These are phyloP conservation scores for Aspergillus kassunensis DNA, from an alignment of 495 filamentous ascomycete genomes.

Conservation along the genomic window DNA sequence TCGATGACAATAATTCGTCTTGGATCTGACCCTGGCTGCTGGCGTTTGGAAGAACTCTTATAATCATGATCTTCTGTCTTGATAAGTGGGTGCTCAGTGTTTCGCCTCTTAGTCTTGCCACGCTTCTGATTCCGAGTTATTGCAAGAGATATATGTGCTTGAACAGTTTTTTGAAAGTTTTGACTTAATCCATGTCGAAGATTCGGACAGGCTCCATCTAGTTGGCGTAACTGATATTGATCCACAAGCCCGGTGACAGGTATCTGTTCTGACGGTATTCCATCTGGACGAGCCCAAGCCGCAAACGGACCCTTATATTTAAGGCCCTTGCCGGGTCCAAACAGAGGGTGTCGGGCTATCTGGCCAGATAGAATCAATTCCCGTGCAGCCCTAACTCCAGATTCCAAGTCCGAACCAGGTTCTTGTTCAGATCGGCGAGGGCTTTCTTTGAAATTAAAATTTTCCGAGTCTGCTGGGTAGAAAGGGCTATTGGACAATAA, in stretches of 20 bases:
- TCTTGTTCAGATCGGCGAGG: neutral
- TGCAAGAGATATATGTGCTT: constrained; percentile 21
- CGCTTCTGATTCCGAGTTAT: constrained; percentile 25
- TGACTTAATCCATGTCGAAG: constrained; percentile 23
- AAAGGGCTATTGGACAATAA: constrained; percentile 51
- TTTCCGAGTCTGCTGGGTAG: constrained; percentile 13
- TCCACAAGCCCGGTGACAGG: constrained; percentile 17
- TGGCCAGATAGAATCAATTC: constrained; percentile 33
- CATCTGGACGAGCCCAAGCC: constrained; percentile 34
- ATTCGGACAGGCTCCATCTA: constrained; percentile 22
- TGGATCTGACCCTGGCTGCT: neutral
- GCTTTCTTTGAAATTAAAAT: constrained; percentile 15
- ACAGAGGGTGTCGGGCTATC: constrained; percentile 36
- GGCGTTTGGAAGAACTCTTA: neutral
- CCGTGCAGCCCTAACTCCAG: constrained; percentile 25
- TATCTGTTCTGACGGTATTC: constrained; percentile 13
- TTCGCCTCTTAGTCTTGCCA: constrained; percentile 16
- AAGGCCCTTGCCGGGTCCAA: constrained; percentile 43
- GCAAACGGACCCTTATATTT: constrained; percentile 45
- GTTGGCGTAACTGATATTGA: constrained; percentile 26
- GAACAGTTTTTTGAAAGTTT: constrained; percentile 15
- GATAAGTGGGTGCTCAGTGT: neutral
- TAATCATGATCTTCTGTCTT: neutral
- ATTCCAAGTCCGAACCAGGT: constrained; percentile 16
- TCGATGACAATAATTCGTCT: constrained; percentile 11